A percentile compares a stretch with the other conserved stretches of the same genome.
Evolutionary conservation across 2,329 filamentous ascomycete genomes (phyloP).

Genomic region (Xylogone sp.): DNA sequence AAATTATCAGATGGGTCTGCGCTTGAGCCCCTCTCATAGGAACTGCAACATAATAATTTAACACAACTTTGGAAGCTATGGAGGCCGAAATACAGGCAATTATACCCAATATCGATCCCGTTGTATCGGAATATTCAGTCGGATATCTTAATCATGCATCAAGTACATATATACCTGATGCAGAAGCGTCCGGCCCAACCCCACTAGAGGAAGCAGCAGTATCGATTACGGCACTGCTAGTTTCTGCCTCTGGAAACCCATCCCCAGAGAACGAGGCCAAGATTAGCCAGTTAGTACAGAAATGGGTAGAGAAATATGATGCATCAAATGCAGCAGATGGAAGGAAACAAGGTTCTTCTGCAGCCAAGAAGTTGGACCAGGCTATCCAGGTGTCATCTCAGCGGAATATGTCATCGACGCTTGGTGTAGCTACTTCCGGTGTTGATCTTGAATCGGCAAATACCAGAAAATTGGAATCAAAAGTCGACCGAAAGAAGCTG

Average conservation of each 20-base stretch:
- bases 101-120: slow-evolving; percentile 81
- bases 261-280: slow-evolving; percentile 68
- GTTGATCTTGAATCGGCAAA: slow-evolving; percentile 95
- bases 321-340: slow-evolving; percentile 65
- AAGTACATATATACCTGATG: slow-evolving; percentile 72
- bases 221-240: slow-evolving; percentile 79
- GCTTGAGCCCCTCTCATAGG: neutral
- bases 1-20: neutral
- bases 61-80: slow-evolving; percentile 46
- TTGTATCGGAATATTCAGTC: slow-evolving; percentile 87
- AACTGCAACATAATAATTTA: neutral
- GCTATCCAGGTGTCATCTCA: slow-evolving; percentile 92
- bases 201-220: slow-evolving; percentile 81
- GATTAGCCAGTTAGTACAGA: slow-evolving; percentile 80
- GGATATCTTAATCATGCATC: slow-evolving; percentile 95
- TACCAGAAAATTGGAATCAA: slow-evolving; percentile 89
- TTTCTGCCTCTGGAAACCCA: slow-evolving; percentile 88
- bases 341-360: slow-evolving; percentile 65
- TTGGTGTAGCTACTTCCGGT: slow-evolving; percentile 77
- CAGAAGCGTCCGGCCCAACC: slow-evolving; percentile 64
- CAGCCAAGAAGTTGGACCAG: slow-evolving; percentile 84
- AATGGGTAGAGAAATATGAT: slow-evolving; percentile 81
- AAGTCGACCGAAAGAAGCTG: slow-evolving; percentile 97
- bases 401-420: slow-evolving; percentile 91
- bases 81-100: slow-evolving; percentile 82